Evolutionary conservation across 2,329 filamentous ascomycete species (phyloP).

Genomic region (Septoria linicola): DNA sequence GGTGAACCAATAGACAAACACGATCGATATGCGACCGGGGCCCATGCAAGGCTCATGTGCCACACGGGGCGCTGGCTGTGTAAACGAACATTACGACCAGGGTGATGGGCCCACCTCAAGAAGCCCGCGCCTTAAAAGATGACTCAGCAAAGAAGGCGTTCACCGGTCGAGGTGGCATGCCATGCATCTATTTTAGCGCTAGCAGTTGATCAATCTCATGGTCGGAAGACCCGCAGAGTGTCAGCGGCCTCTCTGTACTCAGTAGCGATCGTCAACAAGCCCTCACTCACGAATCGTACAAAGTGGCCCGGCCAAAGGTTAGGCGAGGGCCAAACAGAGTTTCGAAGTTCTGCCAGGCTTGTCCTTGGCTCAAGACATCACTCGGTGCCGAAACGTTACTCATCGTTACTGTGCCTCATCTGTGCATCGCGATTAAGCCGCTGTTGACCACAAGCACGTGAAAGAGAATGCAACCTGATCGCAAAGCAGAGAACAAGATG

Average conservation of each 20-base stretch:
- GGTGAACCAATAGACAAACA: background rate
- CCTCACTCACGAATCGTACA: constrained; percentile 6
- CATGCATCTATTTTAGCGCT: background rate
- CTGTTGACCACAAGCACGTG: background rate
- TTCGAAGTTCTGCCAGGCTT: constrained; percentile 10
- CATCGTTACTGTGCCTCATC: constrained; percentile 8
- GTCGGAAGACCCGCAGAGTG: background rate
- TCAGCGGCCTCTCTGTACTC: background rate
- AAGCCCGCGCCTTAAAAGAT: constrained; percentile 14
- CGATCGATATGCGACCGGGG: background rate
- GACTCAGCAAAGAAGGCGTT: constrained; percentile 16
- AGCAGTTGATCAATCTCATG: too few relatives aligned
- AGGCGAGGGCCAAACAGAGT: constrained; percentile 12
- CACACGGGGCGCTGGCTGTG: constrained; percentile 1
- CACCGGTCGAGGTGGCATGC: constrained; percentile 18
- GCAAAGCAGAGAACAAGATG: constrained; percentile 6
- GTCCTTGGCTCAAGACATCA: constrained; percentile 13
- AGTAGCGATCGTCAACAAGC: constrained; percentile 8
- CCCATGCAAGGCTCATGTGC: constrained; percentile 4
- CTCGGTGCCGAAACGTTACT: constrained; percentile 12
- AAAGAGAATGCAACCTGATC: background rate
- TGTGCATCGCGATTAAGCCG: constrained; percentile 9
- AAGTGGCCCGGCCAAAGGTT: constrained; percentile 11
- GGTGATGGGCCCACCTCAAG: background rate
- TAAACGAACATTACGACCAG: background rate